These are phyloP conservation scores for Pontederia paniculata DNA, from an alignment of 176 grass and related monocot species.

Conservation along the genomic window DNA sequence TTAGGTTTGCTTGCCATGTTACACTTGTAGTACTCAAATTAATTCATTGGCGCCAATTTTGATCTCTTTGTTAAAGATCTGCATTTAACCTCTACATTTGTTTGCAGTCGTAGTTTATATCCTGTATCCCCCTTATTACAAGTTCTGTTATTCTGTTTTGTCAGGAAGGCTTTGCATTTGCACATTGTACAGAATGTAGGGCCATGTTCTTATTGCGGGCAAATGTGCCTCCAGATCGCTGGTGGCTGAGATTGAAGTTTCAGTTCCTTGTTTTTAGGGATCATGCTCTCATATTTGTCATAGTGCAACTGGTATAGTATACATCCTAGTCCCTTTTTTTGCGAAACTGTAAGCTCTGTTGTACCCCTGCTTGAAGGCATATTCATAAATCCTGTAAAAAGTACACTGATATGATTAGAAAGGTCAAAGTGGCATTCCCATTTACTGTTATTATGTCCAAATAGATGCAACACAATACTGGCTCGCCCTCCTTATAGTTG, in stretches of 20 bases:
- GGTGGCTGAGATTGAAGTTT: constrained; percentile 90
- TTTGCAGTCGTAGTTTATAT: too few species aligned
- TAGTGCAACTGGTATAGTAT: constrained; percentile 72
- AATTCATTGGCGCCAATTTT: background rate
- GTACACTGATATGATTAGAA: too few species aligned
- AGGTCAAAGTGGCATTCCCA: too few species aligned
- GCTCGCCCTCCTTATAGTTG: too few species aligned
- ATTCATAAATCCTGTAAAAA: too few species aligned
- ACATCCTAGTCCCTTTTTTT: background rate
- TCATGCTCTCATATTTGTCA: constrained; percentile 84
- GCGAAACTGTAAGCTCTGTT: background rate
- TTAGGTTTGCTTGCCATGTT: background rate
- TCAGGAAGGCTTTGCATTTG: constrained; percentile 99
- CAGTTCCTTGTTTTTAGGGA: constrained; percentile 83
- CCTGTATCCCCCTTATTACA: too few species aligned
- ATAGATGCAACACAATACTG: too few species aligned
- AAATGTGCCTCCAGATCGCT: constrained; percentile 88
- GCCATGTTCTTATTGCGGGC: constrained; percentile 75
- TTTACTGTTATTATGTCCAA: too few species aligned
- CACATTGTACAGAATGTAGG: constrained; percentile 94
- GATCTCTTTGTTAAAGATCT: too few species aligned
- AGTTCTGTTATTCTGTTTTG: constrained; percentile 14
- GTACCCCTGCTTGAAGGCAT: too few species aligned
- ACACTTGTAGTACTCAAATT: too few species aligned
- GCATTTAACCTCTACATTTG: too few species aligned